These are phyloP conservation scores for Hypoxylon rubiginosum DNA, from an alignment of 2,329 filamentous ascomycete genomes.

Conservation along the genomic window DNA sequence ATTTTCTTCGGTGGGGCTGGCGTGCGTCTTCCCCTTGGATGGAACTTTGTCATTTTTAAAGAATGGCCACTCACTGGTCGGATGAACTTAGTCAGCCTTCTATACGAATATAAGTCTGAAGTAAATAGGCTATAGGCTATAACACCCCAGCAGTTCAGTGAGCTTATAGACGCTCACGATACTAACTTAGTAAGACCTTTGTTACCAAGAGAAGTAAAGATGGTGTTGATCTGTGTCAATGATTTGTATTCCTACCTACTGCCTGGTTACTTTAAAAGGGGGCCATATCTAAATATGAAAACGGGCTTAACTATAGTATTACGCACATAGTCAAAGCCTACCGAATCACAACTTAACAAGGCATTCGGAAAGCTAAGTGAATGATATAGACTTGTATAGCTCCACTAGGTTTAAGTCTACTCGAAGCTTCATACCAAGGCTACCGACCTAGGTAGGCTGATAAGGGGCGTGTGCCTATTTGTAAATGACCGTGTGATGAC, in stretches of 20 bases:
- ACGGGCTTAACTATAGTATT: not conserved
- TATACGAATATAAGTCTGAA: not conserved
- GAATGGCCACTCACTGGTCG: constrained; percentile 16
- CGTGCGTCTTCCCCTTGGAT: constrained; percentile 24
- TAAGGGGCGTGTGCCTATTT: not conserved
- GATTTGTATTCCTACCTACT: not conserved
- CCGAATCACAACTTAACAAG: not conserved
- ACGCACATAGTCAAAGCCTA: not conserved
- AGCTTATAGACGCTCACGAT: not conserved
- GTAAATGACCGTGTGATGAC: not conserved
- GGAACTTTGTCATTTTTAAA: constrained; percentile 13
- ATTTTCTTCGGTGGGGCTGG: constrained; percentile 44
- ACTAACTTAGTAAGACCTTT: not conserved
- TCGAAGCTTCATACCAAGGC: not conserved
- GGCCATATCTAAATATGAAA: not conserved
- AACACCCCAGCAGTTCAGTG: not conserved
- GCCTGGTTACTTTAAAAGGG: not conserved
- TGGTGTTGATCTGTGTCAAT: not conserved
- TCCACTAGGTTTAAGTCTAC: constrained; percentile 14
- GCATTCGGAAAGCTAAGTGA: not conserved
- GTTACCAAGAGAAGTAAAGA: not conserved
- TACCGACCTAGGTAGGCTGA: not conserved
- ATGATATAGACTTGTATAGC: not conserved
- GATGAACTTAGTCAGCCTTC: constrained; percentile 1
- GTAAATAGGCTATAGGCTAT: not conserved